Base-by-base conservation (phyloP, 148 eudicot genomes). In the Nepenthes mirabilis region DNA sequence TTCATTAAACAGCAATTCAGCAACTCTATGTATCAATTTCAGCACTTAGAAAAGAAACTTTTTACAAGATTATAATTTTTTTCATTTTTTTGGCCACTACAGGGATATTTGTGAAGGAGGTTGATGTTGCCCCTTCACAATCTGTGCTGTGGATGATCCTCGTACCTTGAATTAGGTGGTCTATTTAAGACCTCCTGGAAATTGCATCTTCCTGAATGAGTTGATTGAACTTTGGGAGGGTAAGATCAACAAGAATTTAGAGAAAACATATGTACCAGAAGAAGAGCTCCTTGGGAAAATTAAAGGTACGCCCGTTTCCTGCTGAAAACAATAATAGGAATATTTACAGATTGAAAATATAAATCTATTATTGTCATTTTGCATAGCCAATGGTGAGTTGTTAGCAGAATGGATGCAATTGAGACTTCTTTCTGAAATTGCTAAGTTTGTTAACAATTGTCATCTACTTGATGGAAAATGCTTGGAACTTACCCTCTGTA, bases 41-140 rank as follows among this genome's bases (percentile, higher is more conserved):
- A 32, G 36, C 36, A 6, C 36, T 55, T 9, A 9, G 11, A 55
- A 2, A 33, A 13, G 23, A 23, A 52, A 40, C 8, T 6, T n/a
- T n/a, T 49, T 1, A 10, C 36, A 33, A 34, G 62, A 37, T 40
- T 14, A 9, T 9, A 23, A 43, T 33, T 52, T 40, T 60, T 34
- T 33, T 8, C n/a, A 47, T 14, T 43, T 55, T 33, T 32, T 58
- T 14, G 2, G 6, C 45, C 32, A 64, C 52, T 61, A 40, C 56
- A 83, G 88, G 83, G 47, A 91, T 88, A 36, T 91, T 91, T 75
- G 75, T 81, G 52, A 83, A 83, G 63, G 88, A 85, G 74, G 48
- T 60, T 45, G 97, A 88, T 72, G 90, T 88, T 66, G 97, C 90
- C 55, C 88, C 55, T 91, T 83, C 68, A 88, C 97, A 14, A 83